Evolutionary conservation across 306 rosid species (phyloP), one percentile per base, ranked within the genome.

Genomic region (Gynostemma pentaphyllum): DNA sequence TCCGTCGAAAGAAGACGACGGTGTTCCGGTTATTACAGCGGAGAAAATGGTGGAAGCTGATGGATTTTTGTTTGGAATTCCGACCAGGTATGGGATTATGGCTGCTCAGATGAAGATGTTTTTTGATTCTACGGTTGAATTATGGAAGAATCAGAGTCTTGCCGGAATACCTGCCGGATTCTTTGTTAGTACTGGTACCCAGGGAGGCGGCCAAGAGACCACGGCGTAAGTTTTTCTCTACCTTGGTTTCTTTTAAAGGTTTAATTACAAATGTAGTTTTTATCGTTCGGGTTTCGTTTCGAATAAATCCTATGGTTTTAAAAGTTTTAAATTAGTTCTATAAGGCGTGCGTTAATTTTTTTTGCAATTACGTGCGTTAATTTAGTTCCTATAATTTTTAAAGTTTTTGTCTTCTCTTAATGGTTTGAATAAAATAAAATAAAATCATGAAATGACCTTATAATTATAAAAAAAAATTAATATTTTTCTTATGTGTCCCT

Each of bases 191-290:
- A 81, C 94, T 10, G 96, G 94, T 61, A 81, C 94, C 1, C 96
- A 85, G 55, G 96, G 96, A 10, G 96, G 96, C 14, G 96, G 96
- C 5, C 96, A 88, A 75, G 96, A 88, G 73, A 84, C 89, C 28
- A 86, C 89, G 4, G 87, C 83, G 94, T 86, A 80, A 82, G 86
- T 71, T 2, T 39, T 39, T 39, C 13, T 9, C 41, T 14, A 10
- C 30, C 37, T 45, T 64, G n/a, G 48, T 23, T 8, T 64, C 48
- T 28, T 45, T n/a, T 6, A 40, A 21, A 11, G 5, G 5, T 9
- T 9, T 15, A 34, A 15, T 53, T 7, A 24, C 19, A 65, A n/a
- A n/a, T n/a, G n/a, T n/a, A n/a, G n/a, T n/a, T n/a, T n/a, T n/a
- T n/a, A n/a, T n/a, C n/a, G n/a, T n/a, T n/a, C n/a, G n/a, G n/a